Percentiles rank a stretch among this genome's conserved stretches.
Conservation (phyloP, 164 flowering plant genomes). For the Macadamia integrifolia region DNA sequence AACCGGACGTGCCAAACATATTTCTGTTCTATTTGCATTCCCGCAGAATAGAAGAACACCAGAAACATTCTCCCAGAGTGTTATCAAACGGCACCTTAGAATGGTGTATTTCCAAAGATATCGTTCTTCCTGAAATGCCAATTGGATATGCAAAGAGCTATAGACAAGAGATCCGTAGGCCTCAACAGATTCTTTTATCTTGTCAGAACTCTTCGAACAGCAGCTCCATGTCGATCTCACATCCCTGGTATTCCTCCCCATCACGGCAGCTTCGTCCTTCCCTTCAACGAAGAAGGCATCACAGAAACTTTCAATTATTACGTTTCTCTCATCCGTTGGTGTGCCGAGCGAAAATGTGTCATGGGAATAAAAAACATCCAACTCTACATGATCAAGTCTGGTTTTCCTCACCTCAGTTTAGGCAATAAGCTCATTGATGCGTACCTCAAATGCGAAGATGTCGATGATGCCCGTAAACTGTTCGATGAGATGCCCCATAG, state of each 20-base stretch:
- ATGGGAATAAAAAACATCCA: constrained; percentile 23
- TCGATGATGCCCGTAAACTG: constrained; percentile 33
- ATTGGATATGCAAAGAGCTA: constrained; percentile 6
- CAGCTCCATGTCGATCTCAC: not conserved
- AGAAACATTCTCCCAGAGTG: no score
- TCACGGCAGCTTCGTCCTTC: constrained; percentile 1
- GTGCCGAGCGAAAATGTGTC: constrained; percentile 23
- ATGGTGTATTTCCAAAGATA: no score
- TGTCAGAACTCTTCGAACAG: constrained; percentile 7
- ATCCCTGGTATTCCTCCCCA: not conserved
- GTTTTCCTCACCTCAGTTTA: constrained; percentile 23
- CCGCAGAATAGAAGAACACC: no score
- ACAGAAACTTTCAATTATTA: constrained; percentile 8
- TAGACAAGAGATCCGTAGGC: constrained; percentile 2
- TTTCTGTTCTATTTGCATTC: no score
- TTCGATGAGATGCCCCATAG: constrained; percentile 47
- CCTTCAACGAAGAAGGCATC: not conserved
- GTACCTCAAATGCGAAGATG: constrained; percentile 30
- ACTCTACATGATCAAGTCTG: constrained; percentile 28
- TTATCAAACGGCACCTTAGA: no score
- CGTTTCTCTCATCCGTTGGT: constrained; percentile 27
- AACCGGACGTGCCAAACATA: no score
- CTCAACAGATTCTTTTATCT: constrained; percentile 1
- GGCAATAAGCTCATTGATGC: constrained; percentile 37
- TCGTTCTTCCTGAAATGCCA: not conserved